Base-by-base conservation (phyloP, 306 rosid species). In the Hippophae gyantsensis region DNA sequence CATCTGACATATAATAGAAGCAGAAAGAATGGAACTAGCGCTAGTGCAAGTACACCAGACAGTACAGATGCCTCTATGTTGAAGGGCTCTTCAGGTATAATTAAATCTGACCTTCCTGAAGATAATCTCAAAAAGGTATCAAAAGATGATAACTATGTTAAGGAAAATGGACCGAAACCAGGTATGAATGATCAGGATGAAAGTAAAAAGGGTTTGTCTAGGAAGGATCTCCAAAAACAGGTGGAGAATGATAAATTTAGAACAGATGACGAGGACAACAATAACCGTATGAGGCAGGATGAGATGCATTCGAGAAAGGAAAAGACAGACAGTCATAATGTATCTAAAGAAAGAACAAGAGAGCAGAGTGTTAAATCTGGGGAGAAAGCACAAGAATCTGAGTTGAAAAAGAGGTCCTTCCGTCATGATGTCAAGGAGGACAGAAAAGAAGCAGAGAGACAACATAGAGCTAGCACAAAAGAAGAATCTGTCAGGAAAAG, bases 331-430 rank as follows among this genome's bases (percentile, higher is more conserved):
- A 72, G 74, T 69, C 69, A 47, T 71, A 77, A 74, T 63, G 84
- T 76, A 54, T 66, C 80, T 76, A 84, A 74, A 73, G 99, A 82
- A 60, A 84, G 67, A 60, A 65, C 40, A 26, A 92, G 84, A 66
- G 93, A 82, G 72, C 74, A 68, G 63, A 72, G 13, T 69, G 43
- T 46, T 3, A 78, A 79, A 76, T 70, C 67, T 10, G 71, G 77
- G 38, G 87, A 78, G 56, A 86, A 76, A 75, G 72, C 62, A 57
- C 82, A 78, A 75, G 96, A 83, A 51, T 74, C 89, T 43, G 87
- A 81, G 63, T 76, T 82, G 48, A 87, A 88, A 79, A 86, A 71
- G 77, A 83, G 81, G 71, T 79, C 84, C 52, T 79, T 78, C 13
- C 81, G 54, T 72, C 74, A 43, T 57, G 88, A 85, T 66, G 80